Percentiles rank a stretch among this genome's conserved stretches.
These are phyloP conservation scores for Primulina huaijiensis DNA, from an alignment of 257 asterid genomes.

Conservation along the genomic window DNA sequence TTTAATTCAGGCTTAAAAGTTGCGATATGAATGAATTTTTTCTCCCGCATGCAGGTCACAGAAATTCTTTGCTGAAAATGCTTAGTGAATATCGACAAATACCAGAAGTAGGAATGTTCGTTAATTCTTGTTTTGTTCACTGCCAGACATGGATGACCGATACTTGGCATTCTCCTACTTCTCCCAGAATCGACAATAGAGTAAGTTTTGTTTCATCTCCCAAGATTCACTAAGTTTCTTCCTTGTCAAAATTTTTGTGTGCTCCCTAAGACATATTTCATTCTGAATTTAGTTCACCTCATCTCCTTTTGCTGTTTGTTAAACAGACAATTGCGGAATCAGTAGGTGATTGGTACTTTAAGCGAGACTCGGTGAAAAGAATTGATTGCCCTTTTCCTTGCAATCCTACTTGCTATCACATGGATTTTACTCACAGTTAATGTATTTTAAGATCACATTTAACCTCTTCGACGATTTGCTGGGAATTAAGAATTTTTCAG, in stretches of 20 bases:
- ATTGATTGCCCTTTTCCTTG: conserved; percentile 83
- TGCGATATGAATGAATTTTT: conserved; percentile 15
- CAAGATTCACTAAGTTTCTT: background rate
- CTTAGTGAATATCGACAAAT: conserved; percentile 50
- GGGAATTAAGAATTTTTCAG: no score
- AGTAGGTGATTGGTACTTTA: conserved; percentile 94
- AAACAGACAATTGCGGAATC: conserved; percentile 84
- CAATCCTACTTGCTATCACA: conserved; percentile 82
- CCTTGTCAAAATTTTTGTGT: background rate
- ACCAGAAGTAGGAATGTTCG: conserved; percentile 59
- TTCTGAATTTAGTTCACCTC: background rate
- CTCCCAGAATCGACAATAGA: conserved; percentile 76
- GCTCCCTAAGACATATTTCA: background rate
- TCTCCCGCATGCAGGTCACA: conserved; percentile 53
- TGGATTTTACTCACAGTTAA: conserved; percentile 44
- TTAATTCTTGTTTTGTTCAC: conserved; percentile 80
- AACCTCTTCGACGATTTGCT: background rate
- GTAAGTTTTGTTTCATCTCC: conserved; percentile 35
- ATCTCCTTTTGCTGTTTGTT: conserved; percentile 3
- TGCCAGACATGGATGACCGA: conserved; percentile 81
- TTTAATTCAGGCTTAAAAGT: background rate
- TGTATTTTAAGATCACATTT: background rate
- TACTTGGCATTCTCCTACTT: conserved; percentile 86
- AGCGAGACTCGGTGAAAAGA: conserved; percentile 46
- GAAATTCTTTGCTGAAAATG: conserved; percentile 58